Conservation (phyloP, 441 rosid genomes). For the Populus trichocarpa region DNA sequence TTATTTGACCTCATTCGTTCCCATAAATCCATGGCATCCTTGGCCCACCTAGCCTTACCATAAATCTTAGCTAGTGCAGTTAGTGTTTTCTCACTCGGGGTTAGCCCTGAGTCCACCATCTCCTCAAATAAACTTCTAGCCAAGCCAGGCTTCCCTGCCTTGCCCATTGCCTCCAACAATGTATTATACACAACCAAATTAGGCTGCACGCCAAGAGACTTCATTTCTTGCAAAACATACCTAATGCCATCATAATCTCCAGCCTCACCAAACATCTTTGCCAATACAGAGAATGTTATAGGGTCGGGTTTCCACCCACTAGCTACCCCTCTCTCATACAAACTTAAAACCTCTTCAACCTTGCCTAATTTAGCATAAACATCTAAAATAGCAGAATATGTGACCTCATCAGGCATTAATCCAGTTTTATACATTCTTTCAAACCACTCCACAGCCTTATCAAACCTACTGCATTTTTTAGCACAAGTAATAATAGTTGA, state of each 20-base stretch:
- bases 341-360: slow-evolving; percentile 78
- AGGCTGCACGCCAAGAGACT: slow-evolving; percentile 72
- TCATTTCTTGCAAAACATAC: slow-evolving; percentile 88
- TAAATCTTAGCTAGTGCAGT: slow-evolving; percentile 84
- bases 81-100: slow-evolving; percentile 77
- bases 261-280: slow-evolving; percentile 85
- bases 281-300: slow-evolving; percentile 71
- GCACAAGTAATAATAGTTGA: slow-evolving; percentile 94
- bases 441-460: slow-evolving; percentile 92
- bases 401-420: slow-evolving; percentile 95
- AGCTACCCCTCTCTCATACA: slow-evolving; percentile 93
- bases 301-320: slow-evolving; percentile 92
- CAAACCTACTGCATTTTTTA: slow-evolving; percentile 61
- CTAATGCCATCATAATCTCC: slow-evolving; percentile 90
- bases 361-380: slow-evolving; percentile 81
- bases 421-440: slow-evolving; percentile 90
- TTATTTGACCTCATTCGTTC: slow-evolving; percentile 60
- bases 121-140: slow-evolving; percentile 80
- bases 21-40: slow-evolving; percentile 78
- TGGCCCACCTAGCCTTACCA: slow-evolving; percentile 89
- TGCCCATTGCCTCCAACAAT: slow-evolving; percentile 85
- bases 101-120: slow-evolving; percentile 64
- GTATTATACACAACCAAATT: slow-evolving; percentile 84
- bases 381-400: slow-evolving; percentile 79
- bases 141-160: slow-evolving; percentile 83